Percentiles rank a stretch among this genome's conserved stretches.
phyloP scores from a whole-genome alignment of 331 rosid species.

The Rosa hybrid region DNA sequence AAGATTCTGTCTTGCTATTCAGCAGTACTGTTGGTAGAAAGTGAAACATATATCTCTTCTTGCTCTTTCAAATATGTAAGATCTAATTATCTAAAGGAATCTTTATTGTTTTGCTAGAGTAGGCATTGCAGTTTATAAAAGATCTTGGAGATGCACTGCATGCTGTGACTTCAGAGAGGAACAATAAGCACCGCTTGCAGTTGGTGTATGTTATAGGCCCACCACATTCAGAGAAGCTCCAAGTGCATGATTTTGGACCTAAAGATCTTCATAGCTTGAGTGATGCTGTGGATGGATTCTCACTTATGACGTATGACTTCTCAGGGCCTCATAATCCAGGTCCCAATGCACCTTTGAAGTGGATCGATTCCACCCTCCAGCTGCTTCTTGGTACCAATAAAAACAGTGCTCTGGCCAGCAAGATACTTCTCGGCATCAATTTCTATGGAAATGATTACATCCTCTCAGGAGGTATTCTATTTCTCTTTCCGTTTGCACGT shows the following conservation, averaged over 20 bases:
- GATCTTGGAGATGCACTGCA: conserved; percentile 87
- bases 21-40: conserved; percentile 16
- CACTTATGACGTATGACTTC: conserved; percentile 94
- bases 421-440: conserved; percentile 89
- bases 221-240: conserved; percentile 78
- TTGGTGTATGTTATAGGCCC: conserved; percentile 91
- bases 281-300: conserved; percentile 82
- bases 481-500: not conserved
- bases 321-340: conserved; percentile 86
- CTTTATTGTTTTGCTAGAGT: conserved; percentile 35
- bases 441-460: conserved; percentile 90
- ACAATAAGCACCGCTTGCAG: conserved; percentile 49
- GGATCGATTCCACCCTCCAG: conserved; percentile 68
- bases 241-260: conserved; percentile 82
- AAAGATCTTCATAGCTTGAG: conserved; percentile 70
- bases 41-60: not conserved
- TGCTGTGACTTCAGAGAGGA: conserved; percentile 52
- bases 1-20: not conserved
- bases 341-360: conserved; percentile 95
- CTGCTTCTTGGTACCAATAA: conserved; percentile 54
- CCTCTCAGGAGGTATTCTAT: conserved; percentile 56
- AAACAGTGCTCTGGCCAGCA: conserved; percentile 47
- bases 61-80: not conserved
- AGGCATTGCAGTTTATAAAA: conserved; percentile 85
- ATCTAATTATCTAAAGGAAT: conserved; percentile 2